A percentile compares a stretch with the other conserved stretches of the same genome.
Evolutionary conservation across 495 filamentous ascomycete genomes (phyloP).

Genomic region (Achaetomiella virescens): DNA sequence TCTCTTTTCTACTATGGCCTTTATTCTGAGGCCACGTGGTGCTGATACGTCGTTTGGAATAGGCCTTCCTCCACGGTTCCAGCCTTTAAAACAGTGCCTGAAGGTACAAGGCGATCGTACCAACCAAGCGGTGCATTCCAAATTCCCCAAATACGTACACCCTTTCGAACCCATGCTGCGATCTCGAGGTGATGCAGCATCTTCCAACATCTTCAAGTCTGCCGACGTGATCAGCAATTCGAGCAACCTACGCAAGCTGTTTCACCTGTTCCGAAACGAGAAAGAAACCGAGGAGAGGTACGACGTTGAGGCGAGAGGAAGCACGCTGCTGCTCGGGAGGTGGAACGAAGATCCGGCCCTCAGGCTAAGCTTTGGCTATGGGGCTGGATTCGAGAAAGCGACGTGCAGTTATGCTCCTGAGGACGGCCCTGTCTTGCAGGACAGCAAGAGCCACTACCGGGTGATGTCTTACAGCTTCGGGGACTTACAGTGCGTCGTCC

Average conservation of each 20-base stretch:
- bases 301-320: constrained; percentile 15
- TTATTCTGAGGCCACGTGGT: neutral
- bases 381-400: constrained; percentile 19
- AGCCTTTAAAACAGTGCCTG: constrained; percentile 3
- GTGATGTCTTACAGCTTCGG: constrained; percentile 22
- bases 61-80: constrained; percentile 13
- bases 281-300: constrained; percentile 1
- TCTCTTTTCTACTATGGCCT: neutral
- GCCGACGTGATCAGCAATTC: constrained; percentile 20
- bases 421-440: constrained; percentile 5
- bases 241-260: constrained; percentile 24
- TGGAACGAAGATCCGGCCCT: constrained; percentile 17
- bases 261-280: constrained; percentile 14
- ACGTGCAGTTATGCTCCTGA: constrained; percentile 16
- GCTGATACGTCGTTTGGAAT: neutral
- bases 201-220: constrained; percentile 5
- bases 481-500: constrained; percentile 17
- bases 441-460: constrained; percentile 24
- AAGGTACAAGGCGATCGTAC: neutral
- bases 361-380: constrained; percentile 9
- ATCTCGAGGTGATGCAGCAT: too few species aligned
- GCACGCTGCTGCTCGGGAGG: constrained; percentile 15
- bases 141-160: constrained; percentile 10
- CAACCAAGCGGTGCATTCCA: neutral
- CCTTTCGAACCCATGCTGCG: constrained; percentile 24